Base-by-base conservation (phyloP, 75 land plant genomes). In the Cunninghamia lanceolata region DNA sequence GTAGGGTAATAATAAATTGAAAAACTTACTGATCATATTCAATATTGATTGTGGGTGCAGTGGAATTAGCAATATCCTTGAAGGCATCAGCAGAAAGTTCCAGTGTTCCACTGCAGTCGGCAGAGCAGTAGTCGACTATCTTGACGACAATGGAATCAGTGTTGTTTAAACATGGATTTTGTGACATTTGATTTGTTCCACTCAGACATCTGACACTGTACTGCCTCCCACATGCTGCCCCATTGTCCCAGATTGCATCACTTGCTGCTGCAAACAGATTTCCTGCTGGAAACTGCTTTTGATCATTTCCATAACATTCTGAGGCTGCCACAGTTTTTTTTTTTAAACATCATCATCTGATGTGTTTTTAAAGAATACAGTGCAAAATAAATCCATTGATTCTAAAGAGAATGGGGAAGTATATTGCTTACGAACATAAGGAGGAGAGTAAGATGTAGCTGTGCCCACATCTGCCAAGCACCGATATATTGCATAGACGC, bases 201-300 rank as follows among this genome's bases (percentile, higher is more conserved):
- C 94, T 92, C 43, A 87, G 78, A 85, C 96, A 94, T 19, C 91
- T 86, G 15, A 94, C 91, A 40, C 85, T 40, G 71, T 91, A 94
- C 46, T 74, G 82, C 54, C 88, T 75, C 11, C 96, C 96, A 71
- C 96, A 94, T 0, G 93, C 81, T 15, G 94, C 92, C 0, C 92
- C 92, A 59, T 87, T 87, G 88, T 94, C 89, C 92, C 88, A 94
- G 47, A 93, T 85, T 16, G 86, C 92, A 38, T 88, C 87, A 11
- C 93, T 91, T 30, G 92, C 94, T 73, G 93, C 87, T 17, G 88
- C 96, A 70, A 94, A 90, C 45, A 91, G 13, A 82, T 85, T 83
- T 50, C 84, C 86, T 21, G 92, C 32, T 30, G 94, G 94, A 79
- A 94, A 88, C 85, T 85, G 86, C 45, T 84, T 47, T 30, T 38